Evolutionary conservation across 257 asterid genomes (phyloP).

Genomic region (Voacanga thouarsii): DNA sequence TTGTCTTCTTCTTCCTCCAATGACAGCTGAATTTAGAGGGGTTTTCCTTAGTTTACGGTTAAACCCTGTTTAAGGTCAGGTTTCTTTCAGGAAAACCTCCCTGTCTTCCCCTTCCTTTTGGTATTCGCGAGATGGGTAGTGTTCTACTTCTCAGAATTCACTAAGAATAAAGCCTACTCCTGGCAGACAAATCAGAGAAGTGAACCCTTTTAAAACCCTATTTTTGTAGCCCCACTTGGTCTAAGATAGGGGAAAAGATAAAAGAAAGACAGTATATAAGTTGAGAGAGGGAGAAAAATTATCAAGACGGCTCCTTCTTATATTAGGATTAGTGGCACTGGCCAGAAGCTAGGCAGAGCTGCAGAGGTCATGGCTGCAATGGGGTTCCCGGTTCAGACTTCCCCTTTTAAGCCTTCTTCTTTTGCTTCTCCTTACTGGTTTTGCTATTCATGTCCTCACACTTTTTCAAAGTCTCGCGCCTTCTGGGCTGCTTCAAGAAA

Average conservation of each 20-base stretch:
- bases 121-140: background rate
- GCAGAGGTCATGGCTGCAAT: constrained; percentile 66
- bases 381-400: constrained; percentile 66
- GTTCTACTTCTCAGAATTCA: background rate
- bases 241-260: background rate
- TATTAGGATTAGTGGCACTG: constrained; percentile 36
- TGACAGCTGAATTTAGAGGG: background rate
- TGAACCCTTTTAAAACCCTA: constrained; percentile 22
- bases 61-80: constrained; percentile 15
- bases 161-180: background rate
- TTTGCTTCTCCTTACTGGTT: constrained; percentile 51
- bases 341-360: constrained; percentile 65
- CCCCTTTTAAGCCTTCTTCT: constrained; percentile 46
- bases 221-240: background rate
- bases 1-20: background rate
- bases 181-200: constrained; percentile 12
- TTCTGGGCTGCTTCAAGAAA: constrained; percentile 36
- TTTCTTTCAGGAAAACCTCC: background rate
- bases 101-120: background rate
- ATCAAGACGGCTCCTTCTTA: constrained; percentile 73
- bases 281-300: background rate
- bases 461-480: constrained; percentile 38
- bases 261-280: background rate
- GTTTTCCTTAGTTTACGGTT: background rate
- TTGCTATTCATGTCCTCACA: constrained; percentile 35